Evolutionary conservation across 1,284 basidiomycete species (phyloP).

Genomic region (Irpex sp.): DNA sequence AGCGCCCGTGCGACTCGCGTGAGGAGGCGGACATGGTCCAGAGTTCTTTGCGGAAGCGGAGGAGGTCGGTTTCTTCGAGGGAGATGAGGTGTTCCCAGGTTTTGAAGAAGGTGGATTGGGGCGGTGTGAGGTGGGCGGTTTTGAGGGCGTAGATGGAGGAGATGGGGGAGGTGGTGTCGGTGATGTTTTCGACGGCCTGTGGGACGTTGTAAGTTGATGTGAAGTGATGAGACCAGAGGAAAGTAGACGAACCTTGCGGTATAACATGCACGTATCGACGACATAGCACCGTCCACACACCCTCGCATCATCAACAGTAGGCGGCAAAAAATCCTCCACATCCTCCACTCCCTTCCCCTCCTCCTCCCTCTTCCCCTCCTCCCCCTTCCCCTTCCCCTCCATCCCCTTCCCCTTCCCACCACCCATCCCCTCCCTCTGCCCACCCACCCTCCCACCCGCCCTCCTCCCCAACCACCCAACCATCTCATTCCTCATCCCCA

Average conservation of each 20-base stretch:
- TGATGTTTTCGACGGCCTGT: conserved; percentile 67
- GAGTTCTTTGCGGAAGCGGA: conserved; percentile 82
- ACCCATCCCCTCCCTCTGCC: conserved; percentile 86
- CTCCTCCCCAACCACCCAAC: conserved; percentile 67
- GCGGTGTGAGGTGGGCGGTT: conserved; percentile 71
- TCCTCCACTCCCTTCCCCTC: neutral
- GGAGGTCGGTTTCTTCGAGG: conserved; percentile 84
- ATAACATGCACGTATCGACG: conserved; percentile 89
- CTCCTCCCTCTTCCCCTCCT: conserved; percentile 4
- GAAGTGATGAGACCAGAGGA: too few species aligned
- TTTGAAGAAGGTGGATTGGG: conserved; percentile 78
- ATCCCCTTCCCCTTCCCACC: conserved; percentile 77
- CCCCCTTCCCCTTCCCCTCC: conserved; percentile 52
- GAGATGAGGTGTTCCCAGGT: conserved; percentile 87
- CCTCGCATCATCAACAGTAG: conserved; percentile 79
- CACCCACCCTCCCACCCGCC: too few species aligned
- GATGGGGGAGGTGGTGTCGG: conserved; percentile 59
- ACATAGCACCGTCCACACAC: conserved; percentile 81
- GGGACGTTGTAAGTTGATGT: too few species aligned
- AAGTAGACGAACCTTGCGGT: conserved; percentile 78
- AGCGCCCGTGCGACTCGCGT: conserved; percentile 76
- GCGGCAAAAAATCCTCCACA: conserved; percentile 64
- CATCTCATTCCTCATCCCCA: conserved; percentile 82
- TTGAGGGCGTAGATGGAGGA: conserved; percentile 73
- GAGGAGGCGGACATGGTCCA: conserved; percentile 87